phyloP scores from a whole-genome alignment of 2,329 filamentous ascomycete species.

The Sporothrix pallida region DNA sequence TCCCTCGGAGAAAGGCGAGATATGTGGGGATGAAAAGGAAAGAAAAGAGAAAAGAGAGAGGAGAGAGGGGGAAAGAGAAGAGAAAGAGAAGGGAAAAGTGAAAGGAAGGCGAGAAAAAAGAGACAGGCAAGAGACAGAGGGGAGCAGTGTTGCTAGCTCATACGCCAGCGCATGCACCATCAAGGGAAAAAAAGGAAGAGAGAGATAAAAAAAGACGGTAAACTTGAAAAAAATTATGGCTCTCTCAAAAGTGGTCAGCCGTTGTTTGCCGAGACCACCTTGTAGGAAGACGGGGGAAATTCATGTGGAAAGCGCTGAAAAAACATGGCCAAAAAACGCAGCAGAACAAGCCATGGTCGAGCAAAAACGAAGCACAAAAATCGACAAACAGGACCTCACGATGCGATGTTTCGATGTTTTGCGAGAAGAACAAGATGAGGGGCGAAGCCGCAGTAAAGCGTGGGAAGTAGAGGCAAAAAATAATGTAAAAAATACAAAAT shows the following conservation, averaged over 20 bases:
- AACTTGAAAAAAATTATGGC: neutral
- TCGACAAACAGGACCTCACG: conserved; percentile 21
- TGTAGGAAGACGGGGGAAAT: neutral
- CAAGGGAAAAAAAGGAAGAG: neutral
- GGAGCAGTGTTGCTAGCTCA: conserved; percentile 17
- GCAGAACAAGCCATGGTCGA: neutral
- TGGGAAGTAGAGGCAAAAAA: neutral
- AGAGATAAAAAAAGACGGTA: too few relatives aligned
- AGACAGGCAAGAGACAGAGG: neutral
- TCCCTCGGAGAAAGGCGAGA: conserved; percentile 22
- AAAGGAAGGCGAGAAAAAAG: conserved; percentile 13
- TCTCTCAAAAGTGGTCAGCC: neutral
- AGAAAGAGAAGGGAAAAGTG: neutral
- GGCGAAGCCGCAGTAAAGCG: neutral
- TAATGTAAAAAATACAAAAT: neutral
- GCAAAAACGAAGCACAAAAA: conserved; percentile 27
- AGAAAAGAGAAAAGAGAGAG: neutral
- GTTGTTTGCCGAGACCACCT: conserved; percentile 8
- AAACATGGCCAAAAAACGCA: neutral
- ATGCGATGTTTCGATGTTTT: conserved; percentile 17
- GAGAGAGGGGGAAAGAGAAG: neutral
- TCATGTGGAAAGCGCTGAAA: neutral
- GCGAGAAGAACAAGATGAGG: neutral
- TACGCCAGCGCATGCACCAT: conserved; percentile 31
- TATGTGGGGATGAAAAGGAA: conserved; percentile 21